Evolutionary conservation across 805 yeast genomes (phyloP).

Genomic region (Hagleromyces aurorensis): DNA sequence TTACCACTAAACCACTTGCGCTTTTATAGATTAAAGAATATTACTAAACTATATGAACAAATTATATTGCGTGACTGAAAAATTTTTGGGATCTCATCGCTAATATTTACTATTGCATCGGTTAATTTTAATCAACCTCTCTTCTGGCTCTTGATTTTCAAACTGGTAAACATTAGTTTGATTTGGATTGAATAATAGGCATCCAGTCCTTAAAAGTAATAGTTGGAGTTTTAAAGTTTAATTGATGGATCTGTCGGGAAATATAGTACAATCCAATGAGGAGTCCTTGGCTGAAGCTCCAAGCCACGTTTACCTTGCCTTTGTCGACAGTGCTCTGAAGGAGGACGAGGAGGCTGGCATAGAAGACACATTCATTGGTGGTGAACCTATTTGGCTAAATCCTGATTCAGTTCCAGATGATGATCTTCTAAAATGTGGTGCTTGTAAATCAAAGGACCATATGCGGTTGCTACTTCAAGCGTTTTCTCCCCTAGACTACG

Average conservation of each 20-base stretch:
- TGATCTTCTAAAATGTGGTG: slow-evolving; percentile 50
- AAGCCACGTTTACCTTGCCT: slow-evolving; percentile 49
- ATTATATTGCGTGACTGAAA: background rate
- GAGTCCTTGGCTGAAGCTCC: slow-evolving; percentile 11
- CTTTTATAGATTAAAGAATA: too few species aligned
- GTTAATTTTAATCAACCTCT: too few species aligned
- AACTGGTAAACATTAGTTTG: too few species aligned
- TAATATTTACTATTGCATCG: too few species aligned
- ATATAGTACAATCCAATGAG: too few species aligned
- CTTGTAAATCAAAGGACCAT: slow-evolving; percentile 42
- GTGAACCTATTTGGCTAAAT: slow-evolving; percentile 65
- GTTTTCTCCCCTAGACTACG: slow-evolving; percentile 60
- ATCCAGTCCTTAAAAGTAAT: too few species aligned
- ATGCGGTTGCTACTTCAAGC: slow-evolving; percentile 73
- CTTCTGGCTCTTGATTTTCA: too few species aligned
- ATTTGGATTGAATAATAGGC: too few species aligned
- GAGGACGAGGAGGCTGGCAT: slow-evolving; percentile 38
- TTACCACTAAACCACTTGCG: slow-evolving; percentile 29
- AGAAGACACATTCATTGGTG: slow-evolving; percentile 79
- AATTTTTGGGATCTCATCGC: too few species aligned
- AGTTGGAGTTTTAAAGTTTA: too few species aligned
- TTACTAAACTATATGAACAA: too few species aligned
- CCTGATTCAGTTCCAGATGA: slow-evolving; percentile 48
- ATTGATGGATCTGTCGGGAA: too few species aligned
- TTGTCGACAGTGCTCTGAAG: slow-evolving; percentile 52